Conservation (phyloP, 2,329 filamentous ascomycete genomes). For the Arthroderma sp. region DNA sequence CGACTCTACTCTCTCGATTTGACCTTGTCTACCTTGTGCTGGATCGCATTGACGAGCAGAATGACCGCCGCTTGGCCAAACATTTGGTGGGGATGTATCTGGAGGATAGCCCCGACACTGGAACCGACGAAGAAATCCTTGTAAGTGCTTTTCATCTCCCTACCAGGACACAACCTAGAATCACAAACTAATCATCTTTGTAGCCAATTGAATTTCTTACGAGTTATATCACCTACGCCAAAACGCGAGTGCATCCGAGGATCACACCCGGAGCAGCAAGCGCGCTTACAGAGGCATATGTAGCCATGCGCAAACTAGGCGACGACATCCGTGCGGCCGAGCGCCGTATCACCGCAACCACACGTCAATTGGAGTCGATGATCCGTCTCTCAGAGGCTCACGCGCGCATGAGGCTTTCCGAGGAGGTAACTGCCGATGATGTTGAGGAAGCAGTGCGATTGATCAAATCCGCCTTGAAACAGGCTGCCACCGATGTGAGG, state of each 20-base stretch:
- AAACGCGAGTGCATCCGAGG: constrained; percentile 67
- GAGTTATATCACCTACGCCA: constrained; percentile 92
- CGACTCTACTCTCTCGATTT: constrained; percentile 87
- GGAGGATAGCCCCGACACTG: constrained; percentile 84
- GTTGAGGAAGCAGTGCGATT: constrained; percentile 83
- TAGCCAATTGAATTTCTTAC: constrained; percentile 91
- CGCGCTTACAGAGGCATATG: constrained; percentile 75
- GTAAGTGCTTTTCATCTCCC: constrained; percentile 38
- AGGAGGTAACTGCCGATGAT: constrained; percentile 63
- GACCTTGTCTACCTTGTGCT: constrained; percentile 94
- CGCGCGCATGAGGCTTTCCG: constrained; percentile 85
- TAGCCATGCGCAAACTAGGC: constrained; percentile 88
- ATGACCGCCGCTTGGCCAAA: constrained; percentile 74
- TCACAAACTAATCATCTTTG: constrained; percentile 5
- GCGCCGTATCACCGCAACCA: constrained; percentile 94
- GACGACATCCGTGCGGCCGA: constrained; percentile 76
- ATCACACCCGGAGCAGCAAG: constrained; percentile 69
- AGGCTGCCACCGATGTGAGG: constrained; percentile 84
- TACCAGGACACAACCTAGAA: neutral
- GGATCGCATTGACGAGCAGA: constrained; percentile 81
- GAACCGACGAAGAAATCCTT: constrained; percentile 61
- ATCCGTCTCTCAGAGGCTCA: constrained; percentile 93
- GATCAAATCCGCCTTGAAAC: constrained; percentile 89
- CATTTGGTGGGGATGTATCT: constrained; percentile 94
- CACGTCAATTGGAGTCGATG: constrained; percentile 94